Percentiles rank a stretch among this genome's conserved stretches.
Evolutionary conservation across 495 filamentous ascomycete species (phyloP).

Genomic region (Penicillium cosmopolitanum): DNA sequence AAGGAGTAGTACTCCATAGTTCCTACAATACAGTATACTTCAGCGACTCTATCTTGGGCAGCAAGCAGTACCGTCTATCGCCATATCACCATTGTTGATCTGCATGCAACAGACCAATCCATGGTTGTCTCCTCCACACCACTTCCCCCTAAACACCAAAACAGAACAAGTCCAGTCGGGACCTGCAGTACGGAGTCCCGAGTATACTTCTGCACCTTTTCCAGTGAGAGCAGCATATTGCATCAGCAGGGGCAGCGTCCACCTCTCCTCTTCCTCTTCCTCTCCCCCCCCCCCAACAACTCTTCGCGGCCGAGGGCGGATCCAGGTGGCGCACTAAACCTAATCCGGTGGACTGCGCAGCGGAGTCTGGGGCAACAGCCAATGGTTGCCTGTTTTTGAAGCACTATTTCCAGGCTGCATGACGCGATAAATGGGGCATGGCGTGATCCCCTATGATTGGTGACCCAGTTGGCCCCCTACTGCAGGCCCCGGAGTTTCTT

Average conservation of each 20-base stretch:
- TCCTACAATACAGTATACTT: not conserved
- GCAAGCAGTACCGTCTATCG: not conserved
- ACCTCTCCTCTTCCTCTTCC: conserved; percentile 10
- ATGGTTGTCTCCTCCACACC: conserved; percentile 3
- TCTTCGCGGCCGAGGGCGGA: conserved; percentile 38
- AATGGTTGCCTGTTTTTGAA: conserved; percentile 23
- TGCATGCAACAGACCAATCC: conserved; percentile 12
- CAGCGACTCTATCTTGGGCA: not conserved
- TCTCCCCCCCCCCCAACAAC: not conserved
- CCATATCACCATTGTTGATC: conserved; percentile 14
- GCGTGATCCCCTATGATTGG: conserved; percentile 40
- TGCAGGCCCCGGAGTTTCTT: conserved; percentile 30
- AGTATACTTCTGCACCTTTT: not conserved
- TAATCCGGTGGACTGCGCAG: conserved; percentile 32
- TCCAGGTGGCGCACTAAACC: conserved; percentile 40
- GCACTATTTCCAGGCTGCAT: conserved; percentile 45
- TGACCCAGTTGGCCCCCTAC: conserved; percentile 14
- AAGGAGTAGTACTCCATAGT: not conserved
- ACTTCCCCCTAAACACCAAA: conserved; percentile 7
- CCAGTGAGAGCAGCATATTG: conserved; percentile 11
- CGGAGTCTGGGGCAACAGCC: conserved; percentile 29
- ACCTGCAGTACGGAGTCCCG: conserved; percentile 15
- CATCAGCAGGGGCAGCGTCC: conserved; percentile 16
- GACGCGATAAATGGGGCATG: conserved; percentile 40
- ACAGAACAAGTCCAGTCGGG: conserved; percentile 4